Percentiles rank a stretch among this genome's conserved stretches.
Evolutionary conservation across 2,329 filamentous ascomycete genomes (phyloP).

Genomic region (Hymenotorrendiella dingleyae): DNA sequence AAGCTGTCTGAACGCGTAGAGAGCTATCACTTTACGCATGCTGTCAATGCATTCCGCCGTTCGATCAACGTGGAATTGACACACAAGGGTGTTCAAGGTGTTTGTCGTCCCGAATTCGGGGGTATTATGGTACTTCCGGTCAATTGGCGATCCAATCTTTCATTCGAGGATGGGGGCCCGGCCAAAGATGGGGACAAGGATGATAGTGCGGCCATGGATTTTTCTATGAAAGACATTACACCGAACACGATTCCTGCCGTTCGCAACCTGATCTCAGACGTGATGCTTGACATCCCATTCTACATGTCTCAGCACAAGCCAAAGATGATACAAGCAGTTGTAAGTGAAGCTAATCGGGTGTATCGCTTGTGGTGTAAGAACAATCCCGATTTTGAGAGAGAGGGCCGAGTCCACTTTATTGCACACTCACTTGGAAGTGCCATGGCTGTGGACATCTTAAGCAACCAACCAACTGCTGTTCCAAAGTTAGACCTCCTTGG

Average conservation of each 20-base stretch:
- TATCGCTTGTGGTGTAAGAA: slow-evolving; percentile 92
- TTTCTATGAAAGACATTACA: slow-evolving; percentile 80
- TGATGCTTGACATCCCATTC: slow-evolving; percentile 97
- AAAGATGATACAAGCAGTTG: slow-evolving; percentile 87
- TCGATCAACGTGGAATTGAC: slow-evolving; percentile 80
- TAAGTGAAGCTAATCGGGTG: slow-evolving; percentile 89
- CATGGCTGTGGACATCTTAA: slow-evolving; percentile 89
- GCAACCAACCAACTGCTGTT: slow-evolving; percentile 73
- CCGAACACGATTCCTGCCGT: slow-evolving; percentile 85
- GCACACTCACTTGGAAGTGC: slow-evolving; percentile 91
- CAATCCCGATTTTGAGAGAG: slow-evolving; percentile 76
- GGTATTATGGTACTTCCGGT: slow-evolving; percentile 91
- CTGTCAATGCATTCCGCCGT: slow-evolving; percentile 83
- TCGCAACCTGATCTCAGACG: slow-evolving; percentile 89
- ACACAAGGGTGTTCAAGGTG: slow-evolving; percentile 65
- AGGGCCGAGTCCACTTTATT: slow-evolving; percentile 83
- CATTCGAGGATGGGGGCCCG: slow-evolving; percentile 73
- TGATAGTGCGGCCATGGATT: slow-evolving; percentile 53
- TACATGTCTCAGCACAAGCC: slow-evolving; percentile 95
- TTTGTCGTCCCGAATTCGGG: slow-evolving; percentile 71
- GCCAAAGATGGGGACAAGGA: slow-evolving; percentile 48
- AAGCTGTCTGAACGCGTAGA: slow-evolving; percentile 93
- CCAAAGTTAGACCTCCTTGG: slow-evolving; percentile 43
- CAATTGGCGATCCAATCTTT: slow-evolving; percentile 88
- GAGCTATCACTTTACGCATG: slow-evolving; percentile 95